Percentiles rank a stretch among this genome's conserved stretches.
Conservation (phyloP, 495 filamentous ascomycete genomes). For the Chlorociboria aeruginascens region DNA sequence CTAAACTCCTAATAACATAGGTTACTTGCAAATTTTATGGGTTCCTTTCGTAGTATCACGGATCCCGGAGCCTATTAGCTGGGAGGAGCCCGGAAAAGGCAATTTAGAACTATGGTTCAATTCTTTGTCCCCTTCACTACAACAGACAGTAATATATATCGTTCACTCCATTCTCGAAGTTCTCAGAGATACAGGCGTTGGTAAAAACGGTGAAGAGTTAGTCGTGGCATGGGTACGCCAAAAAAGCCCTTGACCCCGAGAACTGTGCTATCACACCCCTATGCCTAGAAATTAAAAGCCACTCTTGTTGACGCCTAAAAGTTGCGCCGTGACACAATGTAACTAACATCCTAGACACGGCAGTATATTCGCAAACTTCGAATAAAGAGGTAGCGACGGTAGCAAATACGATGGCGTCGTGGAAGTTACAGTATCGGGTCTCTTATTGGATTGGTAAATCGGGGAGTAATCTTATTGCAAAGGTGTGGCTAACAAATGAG, state of each 20-base stretch:
- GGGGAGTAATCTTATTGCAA: constrained; percentile 4
- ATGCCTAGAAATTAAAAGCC: constrained; percentile 4
- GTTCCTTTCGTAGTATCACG: constrained; percentile 1
- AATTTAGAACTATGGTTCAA: constrained; percentile 3
- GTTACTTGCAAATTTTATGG: not conserved
- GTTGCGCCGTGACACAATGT: constrained; percentile 5
- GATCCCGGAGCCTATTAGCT: not conserved
- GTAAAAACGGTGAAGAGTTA: not conserved
- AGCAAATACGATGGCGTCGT: constrained; percentile 1
- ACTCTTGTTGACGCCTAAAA: constrained; percentile 1
- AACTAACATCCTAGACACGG: constrained; percentile 2
- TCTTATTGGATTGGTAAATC: constrained; percentile 4
- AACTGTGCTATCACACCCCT: constrained; percentile 9
- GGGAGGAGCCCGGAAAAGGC: not conserved
- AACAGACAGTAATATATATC: constrained; percentile 1
- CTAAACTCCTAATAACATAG: not conserved
- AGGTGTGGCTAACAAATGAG: constrained; percentile 6
- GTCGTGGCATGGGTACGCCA: constrained; percentile 6
- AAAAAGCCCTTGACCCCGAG: constrained; percentile 7
- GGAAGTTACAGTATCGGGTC: constrained; percentile 1
- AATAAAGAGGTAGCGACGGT: constrained; percentile 1
- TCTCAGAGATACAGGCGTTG: constrained; percentile 5
- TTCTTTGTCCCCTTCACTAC: not conserved
- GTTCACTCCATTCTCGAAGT: constrained; percentile 3
- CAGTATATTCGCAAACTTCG: not conserved